Conservation (phyloP, 2,329 filamentous ascomycete species). For the Akanthomyces uredinophilus region DNA sequence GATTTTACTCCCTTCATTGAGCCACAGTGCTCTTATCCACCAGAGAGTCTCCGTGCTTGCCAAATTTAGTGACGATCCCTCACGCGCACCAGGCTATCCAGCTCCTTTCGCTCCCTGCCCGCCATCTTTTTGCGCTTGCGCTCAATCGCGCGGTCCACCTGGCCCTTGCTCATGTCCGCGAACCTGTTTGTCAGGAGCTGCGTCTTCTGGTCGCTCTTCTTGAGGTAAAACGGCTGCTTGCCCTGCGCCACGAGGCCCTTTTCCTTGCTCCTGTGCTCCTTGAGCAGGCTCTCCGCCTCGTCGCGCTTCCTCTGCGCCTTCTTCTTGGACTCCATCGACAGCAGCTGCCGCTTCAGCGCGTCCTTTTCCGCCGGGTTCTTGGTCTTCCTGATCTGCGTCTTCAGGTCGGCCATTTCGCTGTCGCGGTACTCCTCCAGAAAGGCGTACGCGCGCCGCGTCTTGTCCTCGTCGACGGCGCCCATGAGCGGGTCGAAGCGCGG, state of each 20-base stretch:
- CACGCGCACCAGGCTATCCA: conserved; percentile 41
- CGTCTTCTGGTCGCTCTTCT: conserved; percentile 89
- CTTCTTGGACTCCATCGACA: conserved; percentile 73
- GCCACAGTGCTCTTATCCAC: background rate
- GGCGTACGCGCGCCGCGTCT: conserved; percentile 67
- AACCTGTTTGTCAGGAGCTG: conserved; percentile 73
- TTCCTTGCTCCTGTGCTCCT: conserved; percentile 75
- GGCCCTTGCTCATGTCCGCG: conserved; percentile 74
- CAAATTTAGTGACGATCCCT: conserved; percentile 12
- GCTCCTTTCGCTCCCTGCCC: conserved; percentile 74
- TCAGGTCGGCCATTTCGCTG: conserved; percentile 74
- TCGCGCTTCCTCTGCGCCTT: conserved; percentile 67
- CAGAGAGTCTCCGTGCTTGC: no score
- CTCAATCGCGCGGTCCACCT: conserved; percentile 81
- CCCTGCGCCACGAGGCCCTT: conserved; percentile 80
- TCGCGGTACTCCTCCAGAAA: conserved; percentile 86
- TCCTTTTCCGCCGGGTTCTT: conserved; percentile 64
- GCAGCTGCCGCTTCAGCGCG: conserved; percentile 64
- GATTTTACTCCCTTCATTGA: background rate
- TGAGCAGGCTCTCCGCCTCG: conserved; percentile 62
- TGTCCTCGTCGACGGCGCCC: conserved; percentile 48
- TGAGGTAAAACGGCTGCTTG: conserved; percentile 90
- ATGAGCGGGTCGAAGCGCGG: conserved; percentile 76
- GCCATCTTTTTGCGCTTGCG: conserved; percentile 84
- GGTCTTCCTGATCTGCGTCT: conserved; percentile 57